Base-by-base conservation (phyloP, 176 grass and related monocot genomes). In the Typha latifolia region DNA sequence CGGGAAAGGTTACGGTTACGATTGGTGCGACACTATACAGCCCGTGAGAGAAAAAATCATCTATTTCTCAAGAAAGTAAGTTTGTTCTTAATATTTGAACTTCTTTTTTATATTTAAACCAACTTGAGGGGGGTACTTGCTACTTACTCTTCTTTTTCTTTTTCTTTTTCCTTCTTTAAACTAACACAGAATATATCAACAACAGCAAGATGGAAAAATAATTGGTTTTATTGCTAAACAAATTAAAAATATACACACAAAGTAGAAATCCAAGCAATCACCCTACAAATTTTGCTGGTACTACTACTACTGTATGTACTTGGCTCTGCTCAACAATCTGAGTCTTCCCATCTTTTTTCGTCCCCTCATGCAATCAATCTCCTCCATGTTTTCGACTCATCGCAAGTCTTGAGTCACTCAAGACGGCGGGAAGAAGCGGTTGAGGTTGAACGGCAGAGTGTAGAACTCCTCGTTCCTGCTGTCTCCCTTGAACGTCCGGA, bases 391-490 rank as follows among this genome's bases (percentile, higher is more conserved):
- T 32, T 5, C 29, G 20, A 56, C 48, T 66, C 56, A 32, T 24
- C 22, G 47, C 3, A n/a, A 67, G 0, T 12, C 15, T 15, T 37
- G 27, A 50, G n/a, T n/a, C n/a, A n/a, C 65, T 84, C 64, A 94
- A 12, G 89, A 80, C 1, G 95, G 83, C 20, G 94, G 95, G 77
- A 99, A 99, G 81, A 99, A 99, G 49, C 95, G 89, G 65, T 94
- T 85, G 73, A 99, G 95, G 62, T 94, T 94, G 83, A 99, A 99
- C 0, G 95, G 95, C 14, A 99, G 70, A 74, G 85, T 94, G 76
- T 99, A 99, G 83, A 99, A 94, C 86, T 99, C 95, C 81, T 90
- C 89, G 72, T 90, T 99, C 73, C 95, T 70, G 81, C 68, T 72
- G 73, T 99, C 95, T 66, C 86, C 95, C 64, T 93, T 94, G 85